A percentile compares a stretch with the other conserved stretches of the same genome.
These are phyloP conservation scores for Aspergillus kassunensis DNA, from an alignment of 495 filamentous ascomycete species.

Conservation along the genomic window DNA sequence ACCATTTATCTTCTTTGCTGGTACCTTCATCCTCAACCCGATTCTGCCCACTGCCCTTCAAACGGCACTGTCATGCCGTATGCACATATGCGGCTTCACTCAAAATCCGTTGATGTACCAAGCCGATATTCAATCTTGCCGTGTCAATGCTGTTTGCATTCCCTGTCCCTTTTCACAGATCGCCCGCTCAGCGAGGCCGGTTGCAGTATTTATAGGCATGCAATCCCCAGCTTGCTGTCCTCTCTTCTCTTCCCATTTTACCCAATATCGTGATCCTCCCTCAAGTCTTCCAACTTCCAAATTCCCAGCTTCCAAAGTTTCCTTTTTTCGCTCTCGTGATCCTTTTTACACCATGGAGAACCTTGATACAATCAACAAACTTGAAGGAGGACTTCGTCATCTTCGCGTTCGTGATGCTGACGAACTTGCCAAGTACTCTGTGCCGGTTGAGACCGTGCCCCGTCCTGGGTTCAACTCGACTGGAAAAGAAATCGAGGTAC, in stretches of 20 bases:
- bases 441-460: slow-evolving; percentile 26
- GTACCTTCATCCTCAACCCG: background rate
- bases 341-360: slow-evolving; percentile 20
- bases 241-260: slow-evolving; percentile 8
- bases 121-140: slow-evolving; percentile 18
- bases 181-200: slow-evolving; percentile 5
- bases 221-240: slow-evolving; percentile 5
- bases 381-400: slow-evolving; percentile 24
- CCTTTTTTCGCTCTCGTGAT: background rate
- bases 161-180: slow-evolving; percentile 12
- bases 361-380: slow-evolving; percentile 18
- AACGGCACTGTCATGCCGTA: slow-evolving; percentile 11
- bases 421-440: slow-evolving; percentile 24
- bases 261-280: too few relatives aligned
- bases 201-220: slow-evolving; percentile 5
- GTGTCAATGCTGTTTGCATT: slow-evolving; percentile 12
- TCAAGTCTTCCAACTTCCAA: too few relatives aligned
- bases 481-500: slow-evolving; percentile 55
- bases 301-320: background rate
- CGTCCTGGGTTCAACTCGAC: slow-evolving; percentile 52
- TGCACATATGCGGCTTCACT: slow-evolving; percentile 15
- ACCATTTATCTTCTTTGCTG: background rate
- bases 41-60: slow-evolving; percentile 13
- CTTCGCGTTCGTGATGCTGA: slow-evolving; percentile 23
- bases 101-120: slow-evolving; percentile 12